These are phyloP conservation scores for Aspergillus hortae DNA, from an alignment of 2,329 filamentous ascomycete species.

Conservation along the genomic window DNA sequence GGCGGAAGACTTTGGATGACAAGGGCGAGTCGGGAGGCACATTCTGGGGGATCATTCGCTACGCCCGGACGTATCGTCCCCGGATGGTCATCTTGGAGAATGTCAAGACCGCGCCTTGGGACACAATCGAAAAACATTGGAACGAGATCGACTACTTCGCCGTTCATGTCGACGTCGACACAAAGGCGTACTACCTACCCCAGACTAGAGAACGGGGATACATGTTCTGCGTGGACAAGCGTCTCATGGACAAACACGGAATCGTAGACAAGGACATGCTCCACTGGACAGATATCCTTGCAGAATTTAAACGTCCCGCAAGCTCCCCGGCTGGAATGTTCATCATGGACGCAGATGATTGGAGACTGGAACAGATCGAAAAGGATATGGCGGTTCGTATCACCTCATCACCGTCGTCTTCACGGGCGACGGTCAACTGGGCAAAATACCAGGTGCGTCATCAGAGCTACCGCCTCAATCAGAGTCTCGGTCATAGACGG, in stretches of 20 bases:
- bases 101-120: constrained; percentile 60
- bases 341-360: constrained; percentile 55
- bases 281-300: constrained; percentile 44
- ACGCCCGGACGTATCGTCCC: constrained; percentile 55
- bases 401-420: constrained; percentile 11
- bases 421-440: constrained; percentile 27
- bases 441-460: constrained; percentile 58
- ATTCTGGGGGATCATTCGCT: constrained; percentile 59
- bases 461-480: constrained; percentile 48
- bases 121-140: constrained; percentile 45
- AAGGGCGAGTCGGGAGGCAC: constrained; percentile 65
- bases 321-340: constrained; percentile 62
- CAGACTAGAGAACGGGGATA: constrained; percentile 64
- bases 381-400: constrained; percentile 42
- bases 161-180: constrained; percentile 54
- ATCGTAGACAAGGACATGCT: constrained; percentile 22
- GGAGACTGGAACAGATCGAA: constrained; percentile 50
- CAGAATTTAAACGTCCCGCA: constrained; percentile 51
- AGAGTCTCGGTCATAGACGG: constrained; percentile 52
- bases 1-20: constrained; percentile 49
- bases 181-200: constrained; percentile 69
- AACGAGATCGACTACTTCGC: constrained; percentile 55
- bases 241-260: constrained; percentile 17
- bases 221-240: constrained; percentile 52
- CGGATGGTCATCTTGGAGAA: constrained; percentile 70